phyloP scores from a whole-genome alignment of 768 basidiomycete species.

The Phaffia australis region DNA sequence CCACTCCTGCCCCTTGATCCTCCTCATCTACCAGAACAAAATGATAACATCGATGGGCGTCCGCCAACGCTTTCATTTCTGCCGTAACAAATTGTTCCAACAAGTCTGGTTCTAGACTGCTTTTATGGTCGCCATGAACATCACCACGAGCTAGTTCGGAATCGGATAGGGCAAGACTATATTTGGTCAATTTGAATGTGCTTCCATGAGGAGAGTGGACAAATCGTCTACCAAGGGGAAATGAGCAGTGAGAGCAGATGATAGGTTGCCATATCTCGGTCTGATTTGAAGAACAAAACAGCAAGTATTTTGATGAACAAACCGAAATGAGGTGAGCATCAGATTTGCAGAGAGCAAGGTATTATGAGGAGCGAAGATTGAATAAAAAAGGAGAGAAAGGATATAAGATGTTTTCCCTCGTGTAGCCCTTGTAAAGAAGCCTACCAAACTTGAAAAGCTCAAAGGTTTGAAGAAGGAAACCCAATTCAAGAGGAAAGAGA shows the following conservation, averaged over 20 bases:
- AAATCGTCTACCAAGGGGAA: constrained; percentile 11
- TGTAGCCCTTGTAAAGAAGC: constrained; percentile 65
- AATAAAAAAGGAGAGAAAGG: constrained; percentile 15
- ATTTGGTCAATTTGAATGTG: constrained; percentile 59
- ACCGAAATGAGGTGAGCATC: constrained; percentile 40
- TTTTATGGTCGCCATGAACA: constrained; percentile 22
- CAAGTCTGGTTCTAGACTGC: constrained; percentile 46
- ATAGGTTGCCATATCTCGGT: constrained; percentile 21
- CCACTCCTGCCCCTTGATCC: constrained; percentile 45
- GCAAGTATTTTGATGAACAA: constrained; percentile 30
- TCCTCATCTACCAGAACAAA: constrained; percentile 84
- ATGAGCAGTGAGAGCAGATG: constrained; percentile 14
- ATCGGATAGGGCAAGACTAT: constrained; percentile 37
- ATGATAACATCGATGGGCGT: constrained; percentile 85
- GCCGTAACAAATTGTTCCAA: constrained; percentile 81
- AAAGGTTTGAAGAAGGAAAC: constrained; percentile 60
- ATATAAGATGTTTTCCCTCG: constrained; percentile 56
- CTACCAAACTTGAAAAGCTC: constrained; percentile 57
- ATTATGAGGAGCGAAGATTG: constrained; percentile 1
- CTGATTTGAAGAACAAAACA: background rate
- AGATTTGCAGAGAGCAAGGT: constrained; percentile 12
- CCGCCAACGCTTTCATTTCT: constrained; percentile 81
- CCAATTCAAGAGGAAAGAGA: constrained; percentile 37
- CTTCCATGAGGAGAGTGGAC: constrained; percentile 24
- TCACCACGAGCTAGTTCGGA: background rate